Evolutionary conservation across 495 filamentous ascomycete genomes (phyloP).

Genomic region (Oidiodendron maius): DNA sequence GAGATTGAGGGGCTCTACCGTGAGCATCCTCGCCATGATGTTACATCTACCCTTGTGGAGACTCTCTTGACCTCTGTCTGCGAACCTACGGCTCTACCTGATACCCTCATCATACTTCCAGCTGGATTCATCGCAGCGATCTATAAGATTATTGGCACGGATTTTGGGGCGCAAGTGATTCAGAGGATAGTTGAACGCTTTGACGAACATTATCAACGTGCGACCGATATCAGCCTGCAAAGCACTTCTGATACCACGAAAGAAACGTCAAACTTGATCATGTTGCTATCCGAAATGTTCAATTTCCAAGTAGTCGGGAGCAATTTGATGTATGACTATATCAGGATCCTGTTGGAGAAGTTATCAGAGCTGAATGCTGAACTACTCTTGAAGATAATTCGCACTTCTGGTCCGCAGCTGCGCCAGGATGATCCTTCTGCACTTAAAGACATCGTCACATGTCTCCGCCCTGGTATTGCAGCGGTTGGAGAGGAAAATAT

Average conservation of each 20-base stretch:
- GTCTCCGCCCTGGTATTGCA: constrained; percentile 66
- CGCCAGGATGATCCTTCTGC: constrained; percentile 85
- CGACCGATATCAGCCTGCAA: constrained; percentile 32
- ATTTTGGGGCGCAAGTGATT: constrained; percentile 80
- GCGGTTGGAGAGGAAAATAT: constrained; percentile 62
- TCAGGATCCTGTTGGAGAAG: constrained; percentile 66
- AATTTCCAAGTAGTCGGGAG: constrained; percentile 83
- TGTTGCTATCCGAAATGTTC: constrained; percentile 81
- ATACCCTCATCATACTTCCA: constrained; percentile 86
- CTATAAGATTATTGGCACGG: constrained; percentile 79
- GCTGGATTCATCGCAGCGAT: constrained; percentile 85
- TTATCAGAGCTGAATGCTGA: constrained; percentile 90
- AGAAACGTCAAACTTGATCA: constrained; percentile 71
- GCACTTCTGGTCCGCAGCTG: constrained; percentile 73
- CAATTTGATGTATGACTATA: constrained; percentile 82
- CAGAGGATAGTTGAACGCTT: constrained; percentile 72
- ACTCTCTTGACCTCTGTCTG: constrained; percentile 69
- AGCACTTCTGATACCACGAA: constrained; percentile 42
- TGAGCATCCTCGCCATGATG: constrained; percentile 71
- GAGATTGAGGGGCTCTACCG: constrained; percentile 81
- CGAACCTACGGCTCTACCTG: constrained; percentile 68
- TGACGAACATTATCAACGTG: constrained; percentile 40
- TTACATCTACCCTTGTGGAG: constrained; percentile 71
- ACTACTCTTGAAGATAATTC: constrained; percentile 77
- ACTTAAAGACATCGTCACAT: constrained; percentile 83